Evolutionary conservation across 139 green algal species (phyloP), one percentile per base, ranked within the genome.

Genomic region (Desmodesmus armatus): DNA sequence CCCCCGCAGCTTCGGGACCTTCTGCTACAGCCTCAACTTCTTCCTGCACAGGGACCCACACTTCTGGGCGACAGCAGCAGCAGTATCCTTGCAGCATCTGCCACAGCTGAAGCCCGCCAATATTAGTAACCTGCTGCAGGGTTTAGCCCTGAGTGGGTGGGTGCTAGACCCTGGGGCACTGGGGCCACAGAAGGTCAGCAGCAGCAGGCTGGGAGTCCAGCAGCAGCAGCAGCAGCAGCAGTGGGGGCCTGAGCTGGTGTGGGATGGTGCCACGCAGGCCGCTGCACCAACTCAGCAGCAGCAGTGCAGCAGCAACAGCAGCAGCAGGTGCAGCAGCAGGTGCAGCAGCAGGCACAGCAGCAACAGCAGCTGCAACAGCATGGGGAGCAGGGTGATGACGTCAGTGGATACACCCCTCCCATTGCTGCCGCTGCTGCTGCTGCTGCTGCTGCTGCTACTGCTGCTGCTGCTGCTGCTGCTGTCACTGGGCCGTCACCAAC

Each of bases 41-140:
- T 82, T 72, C 76, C 71, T 82, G 76, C 37, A 72, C 23, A 35
- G 76, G 0, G 37, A 82, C 17, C 23, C 31, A 15, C 25, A 27
- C 23, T 82, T 82, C 40, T 82, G 76, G 76, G 37, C 53, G 3
- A 29, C 73, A 44, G 78, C 78, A 63, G 78, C 78, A 43, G 78
- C 39, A 25, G 78, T 63, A 44, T 62, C 27, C 4, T 19, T 41
- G 25, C 55, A 51, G 55, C 76, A 82, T 55, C 9, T 82, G 33
- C 29, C 5, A 5, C 2, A 15, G 13, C 35, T 82, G 33, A 82
- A 82, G 76, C 76, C 76, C 21, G 23, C 76, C 29, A 55, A 37
- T 13, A 40, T 82, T 35, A 82, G 76, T 31, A 82, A 82, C 55
- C 62, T 82, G 76, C 37, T 82, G 39, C 76, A 82, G 37, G 76